These are phyloP conservation scores for Colletotrichum agaves DNA, from an alignment of 2,329 filamentous ascomycete species.

Conservation along the genomic window DNA sequence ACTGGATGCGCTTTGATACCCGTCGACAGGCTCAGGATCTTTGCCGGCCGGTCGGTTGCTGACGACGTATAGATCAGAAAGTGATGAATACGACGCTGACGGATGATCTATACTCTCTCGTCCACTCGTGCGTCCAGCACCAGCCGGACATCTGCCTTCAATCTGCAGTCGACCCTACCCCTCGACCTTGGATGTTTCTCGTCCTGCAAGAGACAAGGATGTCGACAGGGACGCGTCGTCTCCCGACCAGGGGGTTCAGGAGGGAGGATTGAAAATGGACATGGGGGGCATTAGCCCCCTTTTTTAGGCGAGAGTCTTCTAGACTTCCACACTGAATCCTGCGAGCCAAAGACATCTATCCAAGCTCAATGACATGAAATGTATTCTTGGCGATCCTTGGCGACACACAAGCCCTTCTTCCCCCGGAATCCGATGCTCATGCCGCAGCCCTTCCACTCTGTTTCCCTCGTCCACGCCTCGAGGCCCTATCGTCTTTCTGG, in stretches of 20 bases:
- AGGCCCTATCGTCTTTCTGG: background rate
- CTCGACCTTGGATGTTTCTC: background rate
- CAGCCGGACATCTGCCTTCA: background rate
- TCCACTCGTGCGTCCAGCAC: conserved; percentile 13
- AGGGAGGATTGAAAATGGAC: background rate
- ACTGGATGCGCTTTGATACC: background rate
- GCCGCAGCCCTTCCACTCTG: background rate
- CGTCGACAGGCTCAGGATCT: conserved; percentile 17
- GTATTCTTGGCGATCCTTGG: conserved; percentile 21
- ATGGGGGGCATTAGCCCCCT: background rate
- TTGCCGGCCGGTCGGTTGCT: conserved; percentile 19
- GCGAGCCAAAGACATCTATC: conserved; percentile 3
- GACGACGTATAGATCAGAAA: conserved; percentile 6
- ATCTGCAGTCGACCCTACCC: background rate
- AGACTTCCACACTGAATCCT: conserved; percentile 9
- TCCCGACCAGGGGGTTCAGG: conserved; percentile 11
- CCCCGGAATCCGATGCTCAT: background rate
- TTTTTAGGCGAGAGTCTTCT: background rate
- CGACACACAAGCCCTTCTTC: conserved; percentile 10
- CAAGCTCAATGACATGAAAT: conserved; percentile 24
- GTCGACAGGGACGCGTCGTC: conserved; percentile 5
- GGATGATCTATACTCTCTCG: conserved; percentile 15
- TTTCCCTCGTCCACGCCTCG: background rate
- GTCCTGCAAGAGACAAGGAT: conserved; percentile 2
- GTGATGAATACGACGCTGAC: conserved; percentile 26